Percentiles rank a stretch among this genome's conserved stretches.
Conservation (phyloP, 2,329 filamentous ascomycete species). For the Scedosporium apiospermum region DNA sequence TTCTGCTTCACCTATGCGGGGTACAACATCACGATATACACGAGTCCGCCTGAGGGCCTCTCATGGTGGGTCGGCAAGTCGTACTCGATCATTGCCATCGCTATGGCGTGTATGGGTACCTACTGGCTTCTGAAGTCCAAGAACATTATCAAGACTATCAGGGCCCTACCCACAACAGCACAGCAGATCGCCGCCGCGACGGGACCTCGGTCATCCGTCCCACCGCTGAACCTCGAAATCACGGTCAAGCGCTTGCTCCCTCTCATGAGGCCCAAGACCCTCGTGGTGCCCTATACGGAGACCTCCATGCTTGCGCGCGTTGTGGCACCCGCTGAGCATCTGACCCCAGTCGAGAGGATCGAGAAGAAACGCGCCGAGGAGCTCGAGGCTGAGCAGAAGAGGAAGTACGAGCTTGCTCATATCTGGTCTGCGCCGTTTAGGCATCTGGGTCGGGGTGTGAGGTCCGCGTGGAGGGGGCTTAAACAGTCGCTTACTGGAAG, state of each 20-base stretch:
- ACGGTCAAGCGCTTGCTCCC: conserved; percentile 40
- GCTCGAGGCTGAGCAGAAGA: conserved; percentile 25
- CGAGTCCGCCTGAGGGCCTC: conserved; percentile 40
- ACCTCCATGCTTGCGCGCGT: conserved; percentile 27
- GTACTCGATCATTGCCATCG: conserved; percentile 47
- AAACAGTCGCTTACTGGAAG: conserved; percentile 44
- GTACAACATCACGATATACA: conserved; percentile 39
- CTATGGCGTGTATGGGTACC: conserved; percentile 51
- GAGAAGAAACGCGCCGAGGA: conserved; percentile 25
- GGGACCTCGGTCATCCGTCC: conserved; percentile 9
- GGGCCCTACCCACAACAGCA: conserved; percentile 33
- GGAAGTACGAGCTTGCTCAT: conserved; percentile 44
- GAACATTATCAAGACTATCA: conserved; percentile 48
- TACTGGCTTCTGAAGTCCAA: conserved; percentile 49
- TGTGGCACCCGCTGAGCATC: conserved; percentile 23
- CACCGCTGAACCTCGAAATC: conserved; percentile 41
- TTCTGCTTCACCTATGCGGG: conserved; percentile 43
- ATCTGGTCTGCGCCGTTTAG: conserved; percentile 49
- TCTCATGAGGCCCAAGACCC: conserved; percentile 32
- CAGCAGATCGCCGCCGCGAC: conserved; percentile 10
- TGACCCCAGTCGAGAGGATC: conserved; percentile 23
- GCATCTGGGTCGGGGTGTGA: conserved; percentile 31
- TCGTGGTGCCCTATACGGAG: conserved; percentile 24
- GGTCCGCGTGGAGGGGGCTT: conserved; percentile 32
- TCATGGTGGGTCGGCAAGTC: conserved; percentile 46